Percentiles rank a stretch among this genome's conserved stretches.
phyloP scores from a whole-genome alignment of 2,329 filamentous ascomycete species.

The Coniochaeta prunicola region DNA sequence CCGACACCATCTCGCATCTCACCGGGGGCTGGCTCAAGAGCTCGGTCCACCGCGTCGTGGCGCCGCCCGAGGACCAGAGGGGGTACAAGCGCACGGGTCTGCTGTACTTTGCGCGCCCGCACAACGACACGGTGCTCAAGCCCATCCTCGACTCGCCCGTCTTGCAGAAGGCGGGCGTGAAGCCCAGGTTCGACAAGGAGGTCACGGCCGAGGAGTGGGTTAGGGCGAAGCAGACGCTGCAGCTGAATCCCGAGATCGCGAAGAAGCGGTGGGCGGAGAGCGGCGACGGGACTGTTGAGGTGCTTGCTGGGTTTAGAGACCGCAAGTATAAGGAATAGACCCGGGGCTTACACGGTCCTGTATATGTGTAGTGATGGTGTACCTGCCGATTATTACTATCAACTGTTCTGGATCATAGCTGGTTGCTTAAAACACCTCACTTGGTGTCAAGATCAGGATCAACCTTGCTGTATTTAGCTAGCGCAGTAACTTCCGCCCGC shows the following conservation, averaged over 20 bases:
- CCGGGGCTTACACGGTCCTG: no score
- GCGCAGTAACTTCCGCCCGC: no score
- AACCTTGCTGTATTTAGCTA: no score
- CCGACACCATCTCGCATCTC: neutral
- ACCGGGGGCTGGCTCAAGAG: constrained; percentile 2
- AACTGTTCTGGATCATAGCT: no score
- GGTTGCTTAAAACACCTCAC: no score
- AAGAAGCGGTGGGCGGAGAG: constrained; percentile 2
- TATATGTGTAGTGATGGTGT: no score
- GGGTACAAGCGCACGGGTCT: constrained; percentile 1
- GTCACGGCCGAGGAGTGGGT: constrained; percentile 3
- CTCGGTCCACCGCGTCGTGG: constrained; percentile 1
- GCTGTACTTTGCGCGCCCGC: constrained; percentile 2
- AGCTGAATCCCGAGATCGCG: constrained; percentile 3
- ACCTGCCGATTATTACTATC: no score
- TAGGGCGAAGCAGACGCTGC: constrained; percentile 1
- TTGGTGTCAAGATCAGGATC: no score
- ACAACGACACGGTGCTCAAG: constrained; percentile 1
- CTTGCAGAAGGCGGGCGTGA: constrained; percentile 1
- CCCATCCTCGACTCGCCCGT: constrained; percentile 2
- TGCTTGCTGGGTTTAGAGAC: constrained; percentile 1
- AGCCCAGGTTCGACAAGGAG: constrained; percentile 2
- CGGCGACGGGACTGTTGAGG: constrained; percentile 1
- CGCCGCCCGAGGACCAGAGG: constrained; percentile 2
- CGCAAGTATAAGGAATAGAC: constrained; percentile 2